Evolutionary conservation across 1,284 basidiomycete species (phyloP), one percentile per base, ranked within the genome.

Genomic region (Cryptococcus sp.): DNA sequence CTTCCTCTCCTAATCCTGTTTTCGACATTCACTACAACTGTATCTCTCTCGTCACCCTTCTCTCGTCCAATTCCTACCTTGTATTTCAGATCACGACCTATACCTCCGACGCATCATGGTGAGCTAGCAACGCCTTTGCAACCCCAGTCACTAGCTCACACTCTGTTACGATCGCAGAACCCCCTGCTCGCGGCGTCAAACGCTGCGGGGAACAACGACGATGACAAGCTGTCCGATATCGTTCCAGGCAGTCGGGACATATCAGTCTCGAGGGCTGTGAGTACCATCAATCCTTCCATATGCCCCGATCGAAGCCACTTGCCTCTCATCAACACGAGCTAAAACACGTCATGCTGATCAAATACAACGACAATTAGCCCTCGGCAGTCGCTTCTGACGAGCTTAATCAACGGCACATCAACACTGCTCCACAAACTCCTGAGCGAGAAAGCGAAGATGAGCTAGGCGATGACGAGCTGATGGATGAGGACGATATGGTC

Each of bases 181-280:
- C 74, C 74, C 43, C 57, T 77, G 34, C 65, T 77, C 46, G 74
- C 75, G 53, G 74, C 74, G 38, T 67, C 68, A 45, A 76, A 69
- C 61, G 70, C 68, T 54, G 57, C 59, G 55, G 48, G 46, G 25
- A 59, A 48, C 3, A 59, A 43, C 26, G 76, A 78, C 45, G 75
- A 78, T 46, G 76, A 78, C 59, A 76, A 76, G 63, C 58, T 77
- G 44, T 76, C 74, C 19, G 76, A 78, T 58, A 73, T 74, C 57
- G 72, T 78, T 1, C 76, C 76, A 15, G 68, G 72, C 54, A 69
- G 66, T 44, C 63, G 76, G 25, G 76, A 75, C 50, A 55, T 77
- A 13, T 76, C 74, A n/a, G 67, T 76, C 52, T 76, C 73, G 3
- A 59, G 75, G 56, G 75, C 75, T 22, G 75, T 77, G 39, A 58